phyloP scores from a whole-genome alignment of 768 basidiomycete genomes.

The Rubroboletus pulcherrimus region DNA sequence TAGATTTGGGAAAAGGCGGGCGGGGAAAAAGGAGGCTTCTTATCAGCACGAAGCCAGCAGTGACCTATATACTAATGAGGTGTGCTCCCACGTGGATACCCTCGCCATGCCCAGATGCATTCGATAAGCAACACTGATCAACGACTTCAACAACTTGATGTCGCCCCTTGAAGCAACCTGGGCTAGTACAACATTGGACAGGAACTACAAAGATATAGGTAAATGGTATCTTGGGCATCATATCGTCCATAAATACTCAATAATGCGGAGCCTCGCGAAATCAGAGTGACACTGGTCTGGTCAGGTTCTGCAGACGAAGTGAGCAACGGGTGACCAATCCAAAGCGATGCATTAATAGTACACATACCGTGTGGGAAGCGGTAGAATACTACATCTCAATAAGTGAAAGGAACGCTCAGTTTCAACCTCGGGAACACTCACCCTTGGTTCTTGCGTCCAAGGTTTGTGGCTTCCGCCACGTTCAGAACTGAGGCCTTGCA shows the following conservation, averaged over 20 bases:
- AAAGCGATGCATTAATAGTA: not conserved
- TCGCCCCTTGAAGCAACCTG: not conserved
- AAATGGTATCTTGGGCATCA: constrained; percentile 3
- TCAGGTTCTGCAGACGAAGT: constrained; percentile 12
- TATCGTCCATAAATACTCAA: not conserved
- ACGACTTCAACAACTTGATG: not conserved
- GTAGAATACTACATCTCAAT: constrained; percentile 9
- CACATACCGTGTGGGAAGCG: constrained; percentile 9
- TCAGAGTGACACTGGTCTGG: constrained; percentile 8
- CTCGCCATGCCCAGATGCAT: no score
- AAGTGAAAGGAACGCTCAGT: not conserved
- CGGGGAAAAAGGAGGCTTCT: no score
- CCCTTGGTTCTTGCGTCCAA: constrained; percentile 21
- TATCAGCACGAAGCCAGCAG: no score
- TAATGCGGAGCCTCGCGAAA: not conserved
- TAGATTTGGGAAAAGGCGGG: no score
- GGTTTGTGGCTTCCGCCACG: not conserved
- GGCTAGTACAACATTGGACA: not conserved
- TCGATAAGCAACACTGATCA: no score
- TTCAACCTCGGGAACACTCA: constrained; percentile 8
- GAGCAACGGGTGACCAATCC: not conserved
- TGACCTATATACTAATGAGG: no score
- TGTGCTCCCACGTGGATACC: no score
- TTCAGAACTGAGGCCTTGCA: not conserved
- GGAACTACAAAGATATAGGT: not conserved